Base-by-base conservation (phyloP, 331 rosid genomes). In the Pyracantha coccinea region DNA sequence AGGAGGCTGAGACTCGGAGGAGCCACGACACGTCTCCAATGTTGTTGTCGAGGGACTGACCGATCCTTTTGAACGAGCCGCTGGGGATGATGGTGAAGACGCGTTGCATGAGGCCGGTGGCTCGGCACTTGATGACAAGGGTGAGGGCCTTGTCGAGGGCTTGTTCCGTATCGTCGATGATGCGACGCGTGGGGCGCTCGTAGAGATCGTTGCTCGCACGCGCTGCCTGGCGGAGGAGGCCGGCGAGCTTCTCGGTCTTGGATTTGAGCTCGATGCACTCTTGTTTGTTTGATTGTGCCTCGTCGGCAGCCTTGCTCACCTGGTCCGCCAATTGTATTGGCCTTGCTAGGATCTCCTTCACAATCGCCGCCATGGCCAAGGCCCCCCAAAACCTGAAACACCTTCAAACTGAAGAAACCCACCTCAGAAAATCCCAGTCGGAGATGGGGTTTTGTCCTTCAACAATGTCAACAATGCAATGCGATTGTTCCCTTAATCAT, bases 241-340 rank as follows among this genome's bases (percentile, higher is more conserved):
- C 89, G 3, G 88, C 90, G 1, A 91, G 86, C 69, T 87, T 89
- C 75, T 87, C 95, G 0, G 95, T 83, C 44, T 87, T 91, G 65
- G 79, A n/a, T 62, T 87, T 91, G 14, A 91, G 76, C 29, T 89
- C 95, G 4, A 69, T 25, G 69, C 97, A 91, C 35, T 91, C 95
- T 38, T 69, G 76, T 1, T 75, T 84, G 80, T 86, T 86, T 13
- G 84, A 79, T 25, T 81, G 87, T 7, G 80, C 92, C 17, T 77
- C 86, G 1, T 91, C 94, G 0, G 95, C 78, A 15, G 83, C 20
- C 79, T 91, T 89, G 4, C 83, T 74, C 7, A 91, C 78, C 74
- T 84, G 91, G 86, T 91, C 97, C 23, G 95, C 92, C 84, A 89
- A 74, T 73, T 91, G 97, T 68, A 89, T 89, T 31, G 95, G 92